phyloP scores from a whole-genome alignment of 2,329 filamentous ascomycete species.

The Trichoderma gracile region DNA sequence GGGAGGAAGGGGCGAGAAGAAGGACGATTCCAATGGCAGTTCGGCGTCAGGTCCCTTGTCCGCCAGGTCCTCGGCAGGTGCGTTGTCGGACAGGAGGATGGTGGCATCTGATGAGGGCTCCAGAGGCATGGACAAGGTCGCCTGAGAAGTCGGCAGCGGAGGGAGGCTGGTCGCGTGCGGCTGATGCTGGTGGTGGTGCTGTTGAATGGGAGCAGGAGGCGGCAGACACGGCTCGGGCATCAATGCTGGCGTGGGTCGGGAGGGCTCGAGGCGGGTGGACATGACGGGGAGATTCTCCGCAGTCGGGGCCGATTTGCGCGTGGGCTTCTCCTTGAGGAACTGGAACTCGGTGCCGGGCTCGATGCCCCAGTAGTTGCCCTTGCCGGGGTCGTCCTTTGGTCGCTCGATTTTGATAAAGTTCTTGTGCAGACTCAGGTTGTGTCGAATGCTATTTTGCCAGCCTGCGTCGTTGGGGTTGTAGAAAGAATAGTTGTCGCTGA shows the following conservation, averaged over 20 bases:
- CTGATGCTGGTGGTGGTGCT: constrained; percentile 26
- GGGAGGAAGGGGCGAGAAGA: constrained; percentile 69
- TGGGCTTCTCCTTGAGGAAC: constrained; percentile 84
- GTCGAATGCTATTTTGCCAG: constrained; percentile 99
- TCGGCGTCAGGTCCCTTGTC: constrained; percentile 48
- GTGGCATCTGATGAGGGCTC: constrained; percentile 78
- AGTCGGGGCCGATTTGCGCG: constrained; percentile 57
- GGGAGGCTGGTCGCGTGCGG: constrained; percentile 37
- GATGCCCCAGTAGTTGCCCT: constrained; percentile 97
- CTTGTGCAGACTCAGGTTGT: constrained; percentile 96
- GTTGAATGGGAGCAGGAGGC: constrained; percentile 44
- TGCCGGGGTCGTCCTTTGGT: constrained; percentile 94
- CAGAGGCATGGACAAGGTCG: constrained; percentile 44
- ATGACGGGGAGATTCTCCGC: constrained; percentile 61
- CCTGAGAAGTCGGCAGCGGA: constrained; percentile 43
- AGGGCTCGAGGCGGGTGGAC: constrained; percentile 56
- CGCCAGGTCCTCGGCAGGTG: constrained; percentile 52
- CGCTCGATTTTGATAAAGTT: constrained; percentile 94
- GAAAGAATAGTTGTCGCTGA: constrained; percentile 89
- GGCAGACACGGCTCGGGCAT: constrained; percentile 52
- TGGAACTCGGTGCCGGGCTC: constrained; percentile 84
- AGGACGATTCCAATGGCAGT: constrained; percentile 47
- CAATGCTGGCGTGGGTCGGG: constrained; percentile 43
- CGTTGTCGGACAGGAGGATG: constrained; percentile 68
- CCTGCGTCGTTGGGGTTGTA: constrained; percentile 83